Base-by-base conservation (phyloP, 441 rosid species). In the Gossypium trilobum region DNA sequence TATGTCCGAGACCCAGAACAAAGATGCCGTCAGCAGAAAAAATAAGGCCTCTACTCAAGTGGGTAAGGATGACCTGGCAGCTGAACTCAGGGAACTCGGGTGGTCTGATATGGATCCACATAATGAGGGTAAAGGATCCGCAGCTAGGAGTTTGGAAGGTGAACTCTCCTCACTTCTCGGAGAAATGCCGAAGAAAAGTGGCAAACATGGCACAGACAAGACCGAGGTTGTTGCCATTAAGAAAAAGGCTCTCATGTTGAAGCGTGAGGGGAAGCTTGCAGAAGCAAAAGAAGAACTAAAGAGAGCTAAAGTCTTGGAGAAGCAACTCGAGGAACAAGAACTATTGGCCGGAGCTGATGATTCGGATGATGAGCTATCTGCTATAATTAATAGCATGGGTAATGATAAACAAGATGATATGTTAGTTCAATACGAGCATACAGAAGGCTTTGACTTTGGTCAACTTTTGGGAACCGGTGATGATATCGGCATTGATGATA, bases 261-360 rank as follows among this genome's bases (percentile, higher is more conserved):
- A 94, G 85, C 97, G 91, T 67, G 93, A 89, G 82, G 99, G 97
- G 59, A 92, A 89, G 70, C 90, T 94, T 81, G 84, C 85, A 11
- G 97, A 94, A 85, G 99, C 99, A 66, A 94, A 94, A 86, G 95
- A 94, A 83, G 99, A 94, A 81, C 77, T 92, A 17, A 94, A 88
- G 85, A 87, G 76, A 77, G 97, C 97, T 73, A 94, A 94, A 79
- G 42, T 87, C 80, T 80, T 94, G 68, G 99, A 94, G 80, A 88
- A 85, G 84, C 87, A 92, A 76, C 84, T 89, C 77, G 97, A 94
- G 85, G 97, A 94, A 75, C 86, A 87, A 76, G 96, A 90, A 73
- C 85, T 91, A 67, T 75, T 92, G 79, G 94, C 85, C 23, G 91
- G 74, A 14, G 89, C 76, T 50, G 97, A 86, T 68, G 97, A 90